These are phyloP conservation scores for Rubia balearica DNA, from an alignment of 305 asterid species.

Conservation along the genomic window DNA sequence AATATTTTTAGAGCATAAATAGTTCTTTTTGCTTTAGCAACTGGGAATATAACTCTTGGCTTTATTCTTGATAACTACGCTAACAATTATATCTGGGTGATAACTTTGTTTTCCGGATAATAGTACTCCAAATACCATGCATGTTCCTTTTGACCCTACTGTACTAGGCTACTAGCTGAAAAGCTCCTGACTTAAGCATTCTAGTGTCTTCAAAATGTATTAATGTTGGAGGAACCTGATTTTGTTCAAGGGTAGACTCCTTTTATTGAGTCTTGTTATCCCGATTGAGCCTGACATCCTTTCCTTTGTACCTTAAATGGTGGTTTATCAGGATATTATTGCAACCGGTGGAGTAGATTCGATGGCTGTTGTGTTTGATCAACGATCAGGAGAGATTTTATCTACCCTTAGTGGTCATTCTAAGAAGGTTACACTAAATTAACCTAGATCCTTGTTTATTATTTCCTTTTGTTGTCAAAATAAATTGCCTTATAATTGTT, in stretches of 20 bases:
- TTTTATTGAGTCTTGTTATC: not conserved
- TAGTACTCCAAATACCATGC: not conserved
- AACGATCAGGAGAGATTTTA: conserved; percentile 77
- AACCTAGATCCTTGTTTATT: not conserved
- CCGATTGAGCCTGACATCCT: not conserved
- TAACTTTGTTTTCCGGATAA: not conserved
- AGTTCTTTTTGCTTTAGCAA: not conserved
- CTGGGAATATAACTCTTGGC: not conserved
- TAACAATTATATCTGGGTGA: not conserved
- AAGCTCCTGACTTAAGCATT: not conserved
- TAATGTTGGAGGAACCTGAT: not conserved
- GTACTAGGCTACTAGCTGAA: not conserved
- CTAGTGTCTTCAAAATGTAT: not conserved
- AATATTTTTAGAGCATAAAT: not conserved
- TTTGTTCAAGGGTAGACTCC: not conserved
- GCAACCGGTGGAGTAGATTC: conserved; percentile 94
- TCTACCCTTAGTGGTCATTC: conserved; percentile 93
- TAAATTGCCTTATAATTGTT: not conserved
- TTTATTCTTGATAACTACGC: not conserved
- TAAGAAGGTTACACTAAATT: conserved; percentile 52
- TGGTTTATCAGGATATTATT: conserved; percentile 59
- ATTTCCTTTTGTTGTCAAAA: not conserved
- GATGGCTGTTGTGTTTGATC: conserved; percentile 79
- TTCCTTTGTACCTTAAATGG: conserved; percentile 3
- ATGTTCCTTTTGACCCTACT: not conserved